Evolutionary conservation across 441 rosid genomes (phyloP).

Genomic region (Syzygium syzygioides): DNA sequence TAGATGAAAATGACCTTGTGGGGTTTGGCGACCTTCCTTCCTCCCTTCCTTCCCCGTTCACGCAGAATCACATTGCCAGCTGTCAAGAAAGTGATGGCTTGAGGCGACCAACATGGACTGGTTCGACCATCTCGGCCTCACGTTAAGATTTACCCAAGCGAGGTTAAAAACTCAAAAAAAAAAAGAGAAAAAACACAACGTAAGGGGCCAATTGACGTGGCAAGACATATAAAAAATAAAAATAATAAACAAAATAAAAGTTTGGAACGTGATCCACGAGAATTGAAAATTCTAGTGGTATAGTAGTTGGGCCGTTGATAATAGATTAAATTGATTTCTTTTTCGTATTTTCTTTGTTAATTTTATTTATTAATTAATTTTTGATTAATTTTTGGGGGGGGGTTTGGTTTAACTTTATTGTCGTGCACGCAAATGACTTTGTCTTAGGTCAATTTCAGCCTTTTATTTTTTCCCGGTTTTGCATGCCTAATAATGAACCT

Average conservation of each 20-base stretch:
- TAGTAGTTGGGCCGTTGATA: not conserved
- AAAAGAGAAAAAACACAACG: no score
- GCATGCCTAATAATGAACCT: no score
- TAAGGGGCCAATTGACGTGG: not conserved
- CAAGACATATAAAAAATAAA: not conserved
- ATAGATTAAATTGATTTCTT: not conserved
- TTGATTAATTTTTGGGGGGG: no score
- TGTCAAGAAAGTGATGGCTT: conserved; percentile 4
- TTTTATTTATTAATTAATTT: fast-evolving
- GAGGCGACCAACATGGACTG: not conserved
- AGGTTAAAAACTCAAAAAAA: not conserved
- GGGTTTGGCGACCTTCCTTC: not conserved
- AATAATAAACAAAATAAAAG: not conserved
- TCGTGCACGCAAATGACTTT: not conserved
- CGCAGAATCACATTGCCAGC: not conserved
- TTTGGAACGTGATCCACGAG: not conserved
- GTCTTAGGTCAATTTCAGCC: not conserved
- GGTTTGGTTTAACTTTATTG: not conserved
- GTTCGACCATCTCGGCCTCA: not conserved
- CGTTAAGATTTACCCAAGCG: not conserved
- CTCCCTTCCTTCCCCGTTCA: not conserved
- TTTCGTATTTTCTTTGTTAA: not conserved
- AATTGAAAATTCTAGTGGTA: not conserved
- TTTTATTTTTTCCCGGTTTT: not conserved
- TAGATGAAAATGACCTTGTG: not conserved